These are phyloP conservation scores for Claviceps arundinis DNA, from an alignment of 2,329 filamentous ascomycete species.

Conservation along the genomic window DNA sequence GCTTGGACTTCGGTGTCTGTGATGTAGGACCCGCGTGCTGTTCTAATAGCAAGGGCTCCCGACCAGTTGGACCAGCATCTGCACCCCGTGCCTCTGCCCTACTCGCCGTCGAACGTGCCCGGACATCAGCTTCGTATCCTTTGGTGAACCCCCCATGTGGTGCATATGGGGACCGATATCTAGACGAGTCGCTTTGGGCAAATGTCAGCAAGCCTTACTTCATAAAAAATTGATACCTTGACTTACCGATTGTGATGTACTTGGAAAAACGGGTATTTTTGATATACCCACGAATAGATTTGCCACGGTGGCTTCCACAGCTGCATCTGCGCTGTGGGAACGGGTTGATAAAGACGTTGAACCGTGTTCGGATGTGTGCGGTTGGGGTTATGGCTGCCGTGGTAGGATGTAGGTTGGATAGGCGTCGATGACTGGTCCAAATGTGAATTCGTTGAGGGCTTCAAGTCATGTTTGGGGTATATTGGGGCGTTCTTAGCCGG, in stretches of 20 bases:
- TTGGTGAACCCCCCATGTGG: constrained; percentile 46
- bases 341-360: background rate
- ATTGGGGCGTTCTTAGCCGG: background rate
- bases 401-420: background rate
- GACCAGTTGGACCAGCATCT: background rate
- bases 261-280: constrained; percentile 46
- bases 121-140: constrained; percentile 41
- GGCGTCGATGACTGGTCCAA: background rate
- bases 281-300: constrained; percentile 28
- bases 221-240: background rate
- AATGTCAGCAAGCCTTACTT: constrained; percentile 8
- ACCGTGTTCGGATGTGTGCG: constrained; percentile 6
- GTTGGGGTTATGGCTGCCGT: background rate
- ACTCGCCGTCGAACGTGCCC: constrained; percentile 29
- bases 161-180: constrained; percentile 48
- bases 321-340: constrained; percentile 1
- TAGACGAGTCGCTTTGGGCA: constrained; percentile 33
- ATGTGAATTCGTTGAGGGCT: constrained; percentile 2
- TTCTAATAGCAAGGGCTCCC: background rate
- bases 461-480: constrained; percentile 8
- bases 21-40: background rate
- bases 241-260: constrained; percentile 44
- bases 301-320: constrained; percentile 20
- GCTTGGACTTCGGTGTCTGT: constrained; percentile 13
- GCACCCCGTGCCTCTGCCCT: constrained; percentile 12